Base-by-base conservation (phyloP, 768 basidiomycete genomes). In the Naganishia kalamii region DNA sequence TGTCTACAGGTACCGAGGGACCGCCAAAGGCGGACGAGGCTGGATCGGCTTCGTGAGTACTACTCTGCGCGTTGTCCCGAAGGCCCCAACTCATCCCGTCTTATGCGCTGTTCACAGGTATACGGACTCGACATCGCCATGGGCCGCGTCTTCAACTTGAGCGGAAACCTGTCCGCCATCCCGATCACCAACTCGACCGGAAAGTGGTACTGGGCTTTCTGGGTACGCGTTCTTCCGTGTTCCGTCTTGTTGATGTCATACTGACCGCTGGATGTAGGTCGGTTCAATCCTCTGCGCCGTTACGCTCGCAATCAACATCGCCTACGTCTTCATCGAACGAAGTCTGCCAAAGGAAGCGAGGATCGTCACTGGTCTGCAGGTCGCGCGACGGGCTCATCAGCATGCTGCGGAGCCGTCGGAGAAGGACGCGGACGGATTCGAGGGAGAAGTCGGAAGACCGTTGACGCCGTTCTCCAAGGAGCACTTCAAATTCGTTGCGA, bases 131-230 rank as follows among this genome's bases (percentile, higher is more conserved):
- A 76, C 51, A 72, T 78, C 23, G 77, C 75, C 1, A 72, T 75
- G 70, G 68, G 68, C n/a, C 25, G 75, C 4, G 67, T 75, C 5
- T 70, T 64, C 37, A 67, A 66, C 46, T 60, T 74, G 48, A 63
- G 72, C 57, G 68, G 70, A 10, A 70, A 68, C 37, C 61, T 69
- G 1, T 66, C 72, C 12, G 71, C 77, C 0, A 70, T 78, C 0
- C 77, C 77, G 10, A 74, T 78, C 68, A 66, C 62, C 19, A 40
- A 73, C 44, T 68, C 71, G 63, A 71, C 72, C 23, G 77, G 77
- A 1, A 73, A 68, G 67, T 78, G 71, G 70, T 72, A 71, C 5
- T 78, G 77, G 77, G 69, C 72, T 4, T 62, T 76, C n/a, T 78
- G 77, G 77, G 51, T 52, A 52, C 6, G 51, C 13, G 4, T 4